Base-by-base conservation (phyloP, 441 rosid genomes). In the Eutrema salsugineum region DNA sequence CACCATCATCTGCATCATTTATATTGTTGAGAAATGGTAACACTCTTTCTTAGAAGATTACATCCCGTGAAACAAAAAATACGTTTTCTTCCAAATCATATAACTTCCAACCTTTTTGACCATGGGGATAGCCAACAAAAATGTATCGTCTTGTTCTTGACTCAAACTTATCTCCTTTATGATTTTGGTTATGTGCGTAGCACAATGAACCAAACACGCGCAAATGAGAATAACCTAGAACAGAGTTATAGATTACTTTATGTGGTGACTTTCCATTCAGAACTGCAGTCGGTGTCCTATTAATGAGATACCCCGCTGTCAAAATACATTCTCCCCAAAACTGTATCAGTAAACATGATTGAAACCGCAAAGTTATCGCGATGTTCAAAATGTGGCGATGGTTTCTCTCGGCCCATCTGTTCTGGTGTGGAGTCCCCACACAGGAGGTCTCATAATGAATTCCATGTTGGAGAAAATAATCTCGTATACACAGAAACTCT, bases 301-400 rank as follows among this genome's bases (percentile, higher is more conserved):
- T 54, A 0, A 54, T 28, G 0, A 54, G 6, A n/a, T 54, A 30
- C 0, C 7, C 20, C 0, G 17, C 20, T 0, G 59, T 30, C 0
- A 54, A 0, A 0, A 54, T 7, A 15, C 59, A 51, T 4, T 54
- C 38, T 1, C 59, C 39, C 39, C 38, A 54, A 54, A 51, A 54
- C 0, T 2, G 3, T 0, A 54, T n/a, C 0, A 11, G 20, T 0
- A 54, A 4, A 4, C 2, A 0, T 0, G 20, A 0, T 15, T 30
- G 59, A 9, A 54, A 28, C 0, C 12, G 5, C 1, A 54, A 8
- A 3, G 39, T 22, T 8, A 39, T 3, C 1, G 22, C 19, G 1
- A 28, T 3, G 3, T 28, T 53, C 0, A 27, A 1, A n/a, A 53
- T 53, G 11, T 53, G 39, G 0, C 11, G 11, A 8, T 51, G 35